phyloP scores from a whole-genome alignment of 1,284 basidiomycete genomes.

The Microbotryomycetes sp. region DNA sequence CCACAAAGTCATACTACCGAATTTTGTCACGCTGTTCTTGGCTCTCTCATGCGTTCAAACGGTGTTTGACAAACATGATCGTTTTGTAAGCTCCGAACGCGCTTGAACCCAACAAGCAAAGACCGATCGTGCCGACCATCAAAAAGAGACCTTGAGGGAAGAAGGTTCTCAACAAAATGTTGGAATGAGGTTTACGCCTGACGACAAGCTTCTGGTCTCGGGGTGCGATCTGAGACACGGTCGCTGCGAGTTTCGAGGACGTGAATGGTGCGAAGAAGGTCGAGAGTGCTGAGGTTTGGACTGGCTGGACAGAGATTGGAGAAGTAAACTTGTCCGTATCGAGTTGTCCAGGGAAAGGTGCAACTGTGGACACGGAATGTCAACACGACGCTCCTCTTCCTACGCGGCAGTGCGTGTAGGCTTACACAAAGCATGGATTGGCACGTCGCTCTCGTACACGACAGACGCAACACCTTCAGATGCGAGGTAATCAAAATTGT shows the following conservation, averaged over 20 bases:
- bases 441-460: constrained; percentile 1
- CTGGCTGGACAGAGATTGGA: background rate
- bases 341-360: background rate
- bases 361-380: background rate
- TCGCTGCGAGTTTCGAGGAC: background rate
- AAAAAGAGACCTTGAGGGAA: constrained; percentile 11
- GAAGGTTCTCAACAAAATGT: constrained; percentile 3
- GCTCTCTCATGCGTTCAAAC: background rate
- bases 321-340: background rate
- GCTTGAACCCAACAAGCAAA: background rate
- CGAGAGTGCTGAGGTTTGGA: background rate
- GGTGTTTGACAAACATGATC: background rate
- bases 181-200: background rate
- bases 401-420: no score
- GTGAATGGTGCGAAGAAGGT: constrained; percentile 11
- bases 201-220: background rate
- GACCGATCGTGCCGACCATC: background rate
- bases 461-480: background rate
- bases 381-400: no score
- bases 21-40: no score
- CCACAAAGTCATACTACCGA: no score
- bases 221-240: background rate
- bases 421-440: constrained; percentile 2
- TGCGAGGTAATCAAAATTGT: constrained; percentile 4
- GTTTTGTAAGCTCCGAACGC: background rate